Evolutionary conservation across 352 stramenopile genomes (phyloP), one percentile per base, ranked within the genome.

Genomic region (Phytophthora fragariae): DNA sequence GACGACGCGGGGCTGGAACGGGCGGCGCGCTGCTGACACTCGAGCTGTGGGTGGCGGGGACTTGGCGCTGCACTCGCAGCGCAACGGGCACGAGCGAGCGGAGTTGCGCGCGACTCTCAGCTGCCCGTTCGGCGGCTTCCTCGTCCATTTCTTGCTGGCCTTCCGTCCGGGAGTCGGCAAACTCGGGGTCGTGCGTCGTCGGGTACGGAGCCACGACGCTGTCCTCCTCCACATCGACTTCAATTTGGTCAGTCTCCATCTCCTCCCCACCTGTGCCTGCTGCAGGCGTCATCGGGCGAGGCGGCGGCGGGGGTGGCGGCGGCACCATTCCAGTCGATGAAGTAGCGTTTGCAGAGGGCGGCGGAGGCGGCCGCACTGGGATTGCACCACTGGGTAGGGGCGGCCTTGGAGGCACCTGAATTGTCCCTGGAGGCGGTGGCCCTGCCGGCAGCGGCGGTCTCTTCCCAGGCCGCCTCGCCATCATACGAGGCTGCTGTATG

Each of bases 81-180:
- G 86, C 77, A 5, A 90, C 76, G 5, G 86, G 86, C 8, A 93
- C 73, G 14, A 93, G 80, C 35, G 86, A 88, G 0, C 84, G 80
- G 49, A 93, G 63, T 31, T 82, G 75, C 27, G 69, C 73, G 39
- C 76, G 82, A 53, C 80, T 74, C 61, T 85, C 83, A 57, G 67
- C 75, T 50, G 60, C 73, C 37, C 62, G 57, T 55, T 79, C 77
- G 10, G 63, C 66, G 10, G 75, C 73, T 14, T 84, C 65, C 17
- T 82, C 70, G 12, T 82, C 71, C 17, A 79, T 69, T 61, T 82
- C 65, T 35, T 65, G 29, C 15, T 78, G 68, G 8, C 57, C 59
- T 39, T 50, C 41, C 14, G 41, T 50, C 41, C 41, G 41, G 12
- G 19, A 21, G 19, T 21, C 19, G 19, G 19, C 19, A 21, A n/a